Evolutionary conservation across 2,329 filamentous ascomycete species (phyloP).

Genomic region (Lasiodiplodia citricola): DNA sequence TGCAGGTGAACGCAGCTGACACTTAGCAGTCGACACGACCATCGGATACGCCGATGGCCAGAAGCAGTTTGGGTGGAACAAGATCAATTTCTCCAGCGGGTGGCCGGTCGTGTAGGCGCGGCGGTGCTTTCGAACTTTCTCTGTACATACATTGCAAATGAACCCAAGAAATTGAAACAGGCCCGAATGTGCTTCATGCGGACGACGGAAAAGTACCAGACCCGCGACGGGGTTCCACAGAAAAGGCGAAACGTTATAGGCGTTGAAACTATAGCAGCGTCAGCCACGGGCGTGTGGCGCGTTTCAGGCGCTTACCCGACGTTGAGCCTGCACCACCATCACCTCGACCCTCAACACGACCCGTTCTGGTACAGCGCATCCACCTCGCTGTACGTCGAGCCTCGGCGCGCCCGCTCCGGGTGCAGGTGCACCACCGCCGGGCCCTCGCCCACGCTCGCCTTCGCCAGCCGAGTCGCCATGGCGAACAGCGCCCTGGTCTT

Average conservation of each 20-base stretch:
- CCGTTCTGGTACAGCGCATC: constrained; percentile 27
- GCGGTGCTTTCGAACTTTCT: not conserved
- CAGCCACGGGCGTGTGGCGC: not conserved
- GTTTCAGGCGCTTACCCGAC: not conserved
- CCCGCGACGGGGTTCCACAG: not conserved
- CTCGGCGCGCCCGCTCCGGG: constrained; percentile 18
- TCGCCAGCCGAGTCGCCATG: constrained; percentile 18
- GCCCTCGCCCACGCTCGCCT: constrained; percentile 25
- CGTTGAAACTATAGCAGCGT: constrained; percentile 1
- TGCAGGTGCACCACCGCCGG: constrained; percentile 25
- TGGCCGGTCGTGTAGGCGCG: constrained; percentile 52
- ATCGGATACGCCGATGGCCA: constrained; percentile 59
- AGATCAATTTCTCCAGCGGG: constrained; percentile 54
- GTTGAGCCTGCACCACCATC: not conserved
- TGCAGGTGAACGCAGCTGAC: not conserved
- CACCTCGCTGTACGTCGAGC: constrained; percentile 22
- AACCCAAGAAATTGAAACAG: not conserved
- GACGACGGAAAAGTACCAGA: not conserved
- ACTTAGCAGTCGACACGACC: constrained; percentile 52
- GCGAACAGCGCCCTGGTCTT: constrained; percentile 13
- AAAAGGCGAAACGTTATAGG: constrained; percentile 11
- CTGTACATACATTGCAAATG: constrained; percentile 8
- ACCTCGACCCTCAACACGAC: not conserved
- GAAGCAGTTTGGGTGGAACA: constrained; percentile 60
- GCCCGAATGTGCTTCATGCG: not conserved